Percentiles rank a stretch among this genome's conserved stretches.
These are phyloP conservation scores for Forsythia viridissima DNA, from an alignment of 257 asterid species.

Conservation along the genomic window DNA sequence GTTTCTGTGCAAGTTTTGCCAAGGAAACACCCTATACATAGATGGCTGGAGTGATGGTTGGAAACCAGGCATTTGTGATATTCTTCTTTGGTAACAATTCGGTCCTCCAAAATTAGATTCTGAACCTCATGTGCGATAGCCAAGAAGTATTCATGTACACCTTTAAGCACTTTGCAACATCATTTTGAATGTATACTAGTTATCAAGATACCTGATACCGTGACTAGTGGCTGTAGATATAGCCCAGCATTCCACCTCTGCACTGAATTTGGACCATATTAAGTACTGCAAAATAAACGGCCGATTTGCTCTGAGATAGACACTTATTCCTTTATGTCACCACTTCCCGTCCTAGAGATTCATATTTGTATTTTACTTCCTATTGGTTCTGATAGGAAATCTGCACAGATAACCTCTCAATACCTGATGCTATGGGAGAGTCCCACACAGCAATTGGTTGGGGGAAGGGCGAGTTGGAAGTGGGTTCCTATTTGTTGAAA, in stretches of 20 bases:
- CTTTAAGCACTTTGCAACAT: not conserved
- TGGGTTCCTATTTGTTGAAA: not conserved
- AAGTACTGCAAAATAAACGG: not conserved
- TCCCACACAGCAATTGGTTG: not conserved
- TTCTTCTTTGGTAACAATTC: not conserved
- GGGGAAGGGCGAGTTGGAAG: not conserved
- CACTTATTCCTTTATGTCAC: not conserved
- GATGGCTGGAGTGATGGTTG: not conserved
- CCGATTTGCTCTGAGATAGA: not conserved
- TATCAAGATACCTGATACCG: not conserved
- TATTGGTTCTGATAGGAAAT: not conserved
- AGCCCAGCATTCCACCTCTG: not conserved
- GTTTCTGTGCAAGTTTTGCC: not conserved
- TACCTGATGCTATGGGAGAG: not conserved
- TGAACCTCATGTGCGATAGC: not conserved
- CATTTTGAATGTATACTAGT: not conserved
- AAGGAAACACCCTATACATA: not conserved
- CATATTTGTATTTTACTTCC: not conserved
- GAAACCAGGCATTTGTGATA: not conserved
- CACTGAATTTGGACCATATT: not conserved
- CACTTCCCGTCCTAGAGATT: not conserved
- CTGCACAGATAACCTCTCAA: not conserved
- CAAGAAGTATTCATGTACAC: not conserved
- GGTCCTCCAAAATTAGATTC: not conserved
- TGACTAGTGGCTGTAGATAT: not conserved